phyloP scores from a whole-genome alignment of 768 basidiomycete genomes.

The Mycena albidolilacea region DNA sequence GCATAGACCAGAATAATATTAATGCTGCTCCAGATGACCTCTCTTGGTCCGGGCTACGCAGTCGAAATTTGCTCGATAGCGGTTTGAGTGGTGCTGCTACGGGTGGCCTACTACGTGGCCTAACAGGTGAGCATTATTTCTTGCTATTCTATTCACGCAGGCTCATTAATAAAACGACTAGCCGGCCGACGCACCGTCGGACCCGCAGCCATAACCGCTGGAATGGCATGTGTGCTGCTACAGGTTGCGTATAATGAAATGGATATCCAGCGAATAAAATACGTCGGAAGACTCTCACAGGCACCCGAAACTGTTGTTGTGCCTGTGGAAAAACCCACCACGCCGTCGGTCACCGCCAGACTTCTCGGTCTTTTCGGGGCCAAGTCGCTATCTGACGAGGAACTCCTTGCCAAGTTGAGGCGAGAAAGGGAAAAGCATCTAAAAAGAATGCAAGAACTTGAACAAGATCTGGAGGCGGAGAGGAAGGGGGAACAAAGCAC shows the following conservation, averaged over 20 bases:
- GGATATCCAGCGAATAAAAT: conserved; percentile 71
- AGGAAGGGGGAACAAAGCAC: conserved; percentile 41
- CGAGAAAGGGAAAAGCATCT: conserved; percentile 68
- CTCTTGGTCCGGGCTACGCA: conserved; percentile 69
- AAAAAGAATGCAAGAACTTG: conserved; percentile 71
- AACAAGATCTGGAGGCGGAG: conserved; percentile 57
- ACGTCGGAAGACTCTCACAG: conserved; percentile 50
- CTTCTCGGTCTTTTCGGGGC: conserved; percentile 66
- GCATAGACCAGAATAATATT: conserved; percentile 40
- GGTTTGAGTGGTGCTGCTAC: conserved; percentile 79
- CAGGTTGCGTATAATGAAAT: conserved; percentile 83
- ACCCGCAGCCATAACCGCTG: conserved; percentile 74
- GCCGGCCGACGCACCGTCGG: conserved; percentile 73
- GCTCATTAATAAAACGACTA: conserved; percentile 46
- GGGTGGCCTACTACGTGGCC: conserved; percentile 70
- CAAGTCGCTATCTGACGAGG: conserved; percentile 76
- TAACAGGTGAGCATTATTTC: conserved; percentile 65
- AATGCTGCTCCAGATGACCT: conserved; percentile 37
- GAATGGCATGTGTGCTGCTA: conserved; percentile 69
- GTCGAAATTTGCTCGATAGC: conserved; percentile 76
- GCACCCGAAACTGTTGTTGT: conserved; percentile 10
- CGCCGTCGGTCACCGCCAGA: conserved; percentile 52
- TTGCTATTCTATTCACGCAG: neutral
- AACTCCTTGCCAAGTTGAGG: conserved; percentile 75
- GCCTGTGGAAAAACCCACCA: conserved; percentile 4